These are phyloP conservation scores for Clarireedia sp. DNA, from an alignment of 2,329 filamentous ascomycete species.

Conservation along the genomic window DNA sequence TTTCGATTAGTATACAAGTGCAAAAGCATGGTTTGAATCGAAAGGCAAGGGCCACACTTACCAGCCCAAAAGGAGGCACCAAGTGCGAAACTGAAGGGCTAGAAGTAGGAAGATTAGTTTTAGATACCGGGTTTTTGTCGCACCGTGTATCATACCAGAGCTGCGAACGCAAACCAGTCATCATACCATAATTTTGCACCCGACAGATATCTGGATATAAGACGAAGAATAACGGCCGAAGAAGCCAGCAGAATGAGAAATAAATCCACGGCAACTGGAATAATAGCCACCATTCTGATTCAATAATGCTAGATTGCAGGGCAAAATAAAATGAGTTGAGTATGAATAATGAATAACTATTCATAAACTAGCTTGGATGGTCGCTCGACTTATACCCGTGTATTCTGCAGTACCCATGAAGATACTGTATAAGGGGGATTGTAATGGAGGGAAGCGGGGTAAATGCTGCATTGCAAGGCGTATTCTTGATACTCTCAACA, in stretches of 20 bases:
- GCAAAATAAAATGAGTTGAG: not conserved
- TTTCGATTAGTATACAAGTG: not conserved
- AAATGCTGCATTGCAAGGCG: not conserved
- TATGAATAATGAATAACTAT: not conserved
- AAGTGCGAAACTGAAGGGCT: not conserved
- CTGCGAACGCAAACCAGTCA: not conserved
- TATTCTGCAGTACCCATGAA: not conserved
- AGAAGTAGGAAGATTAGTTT: not conserved
- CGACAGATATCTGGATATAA: not conserved
- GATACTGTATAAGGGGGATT: not conserved
- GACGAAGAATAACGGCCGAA: not conserved
- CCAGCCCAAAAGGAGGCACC: not conserved
- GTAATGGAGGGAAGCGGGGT: not conserved
- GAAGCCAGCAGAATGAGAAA: not conserved
- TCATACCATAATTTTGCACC: not conserved
- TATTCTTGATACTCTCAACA: not conserved
- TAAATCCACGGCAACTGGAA: not conserved
- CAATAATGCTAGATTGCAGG: not conserved
- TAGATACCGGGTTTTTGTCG: not conserved
- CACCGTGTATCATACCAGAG: not conserved
- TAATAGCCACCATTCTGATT: not conserved
- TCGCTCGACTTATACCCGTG: not conserved
- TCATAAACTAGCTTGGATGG: not conserved
- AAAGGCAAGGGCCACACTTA: not conserved
- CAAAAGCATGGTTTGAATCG: not conserved